Base-by-base conservation (phyloP, 805 yeast genomes). In the Zygotorulaspora chibaensis region DNA sequence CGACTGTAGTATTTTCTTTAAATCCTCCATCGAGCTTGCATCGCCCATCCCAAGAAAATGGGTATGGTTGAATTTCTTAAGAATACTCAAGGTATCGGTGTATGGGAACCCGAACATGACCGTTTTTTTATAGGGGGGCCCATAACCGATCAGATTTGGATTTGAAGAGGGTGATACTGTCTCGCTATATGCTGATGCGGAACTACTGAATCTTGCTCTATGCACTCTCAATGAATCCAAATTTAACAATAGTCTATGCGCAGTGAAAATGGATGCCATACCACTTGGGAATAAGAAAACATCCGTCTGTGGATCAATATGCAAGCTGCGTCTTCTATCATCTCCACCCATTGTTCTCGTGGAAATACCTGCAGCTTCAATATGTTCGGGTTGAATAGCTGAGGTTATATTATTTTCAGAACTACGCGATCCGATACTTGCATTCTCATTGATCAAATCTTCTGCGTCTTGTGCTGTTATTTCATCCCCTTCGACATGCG, bases 51-150 rank as follows among this genome's bases (percentile, higher is more conserved):
- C 96, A 53, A 82, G 80, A 63, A 89, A 91, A 54, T 81, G 81
- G 33, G 84, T 86, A 30, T 97, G 97, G 12, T 98, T 97, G 74
- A 89, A 93, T 64, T 90, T 91, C 58, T 77, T 76, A 57, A 93
- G 72, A 47, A 93, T 81, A 55, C 87, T 87, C 45, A 88, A 73
- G 0, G 98, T 90, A 63, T 93, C 98, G 25, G 87, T 93, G 65
- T 91, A 93, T 6, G 98, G 96, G 68, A 90, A 89, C 1, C 99
- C 99, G 66, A 87, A 91, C 67, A 96, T 88, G 2, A 89, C 95
- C 1, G 95, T 81, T 62, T 87, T 87, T 45, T 69, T 63, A 35
- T 59, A 58, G 10, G 65, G 61, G 2, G 53, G 45, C 1, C 66
- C 66, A 38, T 61, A 62, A 5, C 66, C 66, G 1, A 62, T 45